Conservation (phyloP, 1,284 basidiomycete genomes). For the Trametes polyzona region DNA sequence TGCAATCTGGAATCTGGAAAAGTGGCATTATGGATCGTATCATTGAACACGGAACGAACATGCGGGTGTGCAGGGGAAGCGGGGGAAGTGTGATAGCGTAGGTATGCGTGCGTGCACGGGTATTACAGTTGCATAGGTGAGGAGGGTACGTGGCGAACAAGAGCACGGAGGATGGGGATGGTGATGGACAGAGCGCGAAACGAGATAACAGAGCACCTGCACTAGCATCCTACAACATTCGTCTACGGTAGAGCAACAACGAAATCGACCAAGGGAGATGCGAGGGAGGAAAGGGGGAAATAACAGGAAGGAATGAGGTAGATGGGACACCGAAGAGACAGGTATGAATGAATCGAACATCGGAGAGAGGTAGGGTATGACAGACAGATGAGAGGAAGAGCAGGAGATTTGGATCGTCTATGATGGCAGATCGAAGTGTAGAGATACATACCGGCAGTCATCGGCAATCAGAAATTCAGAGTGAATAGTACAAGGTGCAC, state of each 20-base stretch:
- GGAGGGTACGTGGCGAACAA: too few relatives aligned
- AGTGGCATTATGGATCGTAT: too few relatives aligned
- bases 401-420: neutral
- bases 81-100: too few relatives aligned
- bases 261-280: neutral
- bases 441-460: slow-evolving; percentile 7
- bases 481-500: neutral
- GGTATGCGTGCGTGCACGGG: too few relatives aligned
- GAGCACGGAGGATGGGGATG: too few relatives aligned
- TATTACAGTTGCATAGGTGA: too few relatives aligned
- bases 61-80: too few relatives aligned
- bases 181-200: too few relatives aligned
- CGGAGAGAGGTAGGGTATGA: neutral
- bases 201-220: neutral
- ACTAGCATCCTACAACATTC: neutral
- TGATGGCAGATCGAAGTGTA: neutral
- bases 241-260: neutral
- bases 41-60: too few relatives aligned
- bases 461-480: neutral
- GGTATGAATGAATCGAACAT: neutral
- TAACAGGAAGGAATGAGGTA: neutral
- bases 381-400: neutral
- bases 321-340: too few relatives aligned
- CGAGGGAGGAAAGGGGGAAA: neutral
- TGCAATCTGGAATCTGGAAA: too few relatives aligned